Evolutionary conservation across 805 yeast species (phyloP).

Genomic region (Wickerhamomyces rabaulensis): DNA sequence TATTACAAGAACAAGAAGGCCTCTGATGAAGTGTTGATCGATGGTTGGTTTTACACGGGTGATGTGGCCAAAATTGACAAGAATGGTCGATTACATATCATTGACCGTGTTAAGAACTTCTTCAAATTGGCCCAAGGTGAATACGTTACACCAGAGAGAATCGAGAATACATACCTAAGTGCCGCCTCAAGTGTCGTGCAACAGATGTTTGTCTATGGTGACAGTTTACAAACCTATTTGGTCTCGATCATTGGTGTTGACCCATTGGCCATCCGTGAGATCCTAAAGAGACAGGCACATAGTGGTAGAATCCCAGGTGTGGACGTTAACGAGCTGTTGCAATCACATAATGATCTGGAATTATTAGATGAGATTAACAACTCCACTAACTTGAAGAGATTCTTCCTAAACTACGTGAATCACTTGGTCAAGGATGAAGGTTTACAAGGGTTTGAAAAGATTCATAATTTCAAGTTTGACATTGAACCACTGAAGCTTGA

Average conservation of each 20-base stretch:
- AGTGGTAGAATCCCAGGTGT: background rate
- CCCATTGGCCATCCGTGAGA: conserved; percentile 23
- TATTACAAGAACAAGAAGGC: conserved; percentile 47
- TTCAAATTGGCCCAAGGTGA: conserved; percentile 51
- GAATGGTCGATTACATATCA: conserved; percentile 43
- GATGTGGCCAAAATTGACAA: conserved; percentile 45
- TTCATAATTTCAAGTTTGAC: conserved; percentile 39
- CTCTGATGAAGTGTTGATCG: conserved; percentile 38
- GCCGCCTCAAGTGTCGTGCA: conserved; percentile 32
- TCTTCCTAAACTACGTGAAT: conserved; percentile 7
- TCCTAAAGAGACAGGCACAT: conserved; percentile 4
- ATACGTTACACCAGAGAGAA: conserved; percentile 63
- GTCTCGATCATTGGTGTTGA: conserved; percentile 55
- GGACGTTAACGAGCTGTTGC: background rate
- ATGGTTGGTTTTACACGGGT: conserved; percentile 55
- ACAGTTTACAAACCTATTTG: conserved; percentile 42
- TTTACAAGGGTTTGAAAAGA: conserved; percentile 45
- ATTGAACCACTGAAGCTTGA: conserved; percentile 47
- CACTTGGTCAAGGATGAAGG: conserved; percentile 9
- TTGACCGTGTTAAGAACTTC: conserved; percentile 53
- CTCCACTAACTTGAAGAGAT: conserved; percentile 2
- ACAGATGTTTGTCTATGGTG: conserved; percentile 54
- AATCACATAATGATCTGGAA: conserved; percentile 4
- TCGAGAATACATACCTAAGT: conserved; percentile 51
- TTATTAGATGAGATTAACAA: conserved; percentile 5